A percentile compares a stretch with the other conserved stretches of the same genome.
Evolutionary conservation across 1,284 basidiomycete genomes (phyloP).

Genomic region (Abortiporus biennis): DNA sequence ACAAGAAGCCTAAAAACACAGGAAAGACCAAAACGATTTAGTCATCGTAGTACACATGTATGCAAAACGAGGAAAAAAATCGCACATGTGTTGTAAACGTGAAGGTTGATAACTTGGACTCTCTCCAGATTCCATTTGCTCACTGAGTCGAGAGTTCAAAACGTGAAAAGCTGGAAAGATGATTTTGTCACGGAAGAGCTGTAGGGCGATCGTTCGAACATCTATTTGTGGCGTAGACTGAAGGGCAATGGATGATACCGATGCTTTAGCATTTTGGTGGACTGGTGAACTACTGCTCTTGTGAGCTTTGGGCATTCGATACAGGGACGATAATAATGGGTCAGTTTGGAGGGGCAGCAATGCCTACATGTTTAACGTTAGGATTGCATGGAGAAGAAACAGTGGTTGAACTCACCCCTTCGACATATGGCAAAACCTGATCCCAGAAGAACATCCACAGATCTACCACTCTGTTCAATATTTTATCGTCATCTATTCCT

Average conservation of each 20-base stretch:
- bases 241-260: constrained; percentile 25
- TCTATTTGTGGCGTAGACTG: constrained; percentile 50
- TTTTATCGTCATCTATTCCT: constrained; percentile 65
- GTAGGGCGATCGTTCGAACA: constrained; percentile 73
- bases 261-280: constrained; percentile 40
- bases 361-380: constrained; percentile 37
- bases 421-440: constrained; percentile 84
- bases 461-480: constrained; percentile 77
- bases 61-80: background rate
- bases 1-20: constrained; percentile 61
- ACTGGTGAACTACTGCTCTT: constrained; percentile 48
- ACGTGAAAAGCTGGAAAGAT: constrained; percentile 58
- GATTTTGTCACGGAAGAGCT: constrained; percentile 77
- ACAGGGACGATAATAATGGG: constrained; percentile 56
- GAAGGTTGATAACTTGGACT: constrained; percentile 49
- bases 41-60: background rate
- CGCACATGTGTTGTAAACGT: constrained; percentile 71
- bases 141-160: constrained; percentile 48
- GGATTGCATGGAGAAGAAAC: background rate
- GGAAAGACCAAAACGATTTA: too few relatives aligned
- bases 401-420: constrained; percentile 54
- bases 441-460: constrained; percentile 96
- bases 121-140: constrained; percentile 48
- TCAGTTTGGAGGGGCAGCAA: constrained; percentile 76
- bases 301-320: constrained; percentile 54